Conservation (phyloP, 306 rosid species). For the Glycine tomentella region DNA sequence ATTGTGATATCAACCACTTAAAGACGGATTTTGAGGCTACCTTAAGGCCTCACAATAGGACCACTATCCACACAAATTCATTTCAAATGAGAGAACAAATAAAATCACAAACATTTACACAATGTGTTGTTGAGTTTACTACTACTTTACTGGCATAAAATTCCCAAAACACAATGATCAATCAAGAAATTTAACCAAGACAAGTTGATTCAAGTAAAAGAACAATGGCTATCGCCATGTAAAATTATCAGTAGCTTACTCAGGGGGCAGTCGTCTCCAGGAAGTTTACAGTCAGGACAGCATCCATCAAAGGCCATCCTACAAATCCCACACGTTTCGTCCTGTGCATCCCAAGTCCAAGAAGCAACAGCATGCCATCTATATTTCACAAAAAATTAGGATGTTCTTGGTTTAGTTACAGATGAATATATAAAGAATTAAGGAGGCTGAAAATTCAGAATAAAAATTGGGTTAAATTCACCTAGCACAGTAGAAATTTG, state of each 20-base stretch:
- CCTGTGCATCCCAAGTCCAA: slow-evolving; percentile 97
- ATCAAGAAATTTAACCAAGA: not conserved
- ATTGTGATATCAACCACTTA: not conserved
- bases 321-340: slow-evolving; percentile 93
- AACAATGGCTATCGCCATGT: slow-evolving; percentile 13
- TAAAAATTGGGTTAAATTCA: not conserved
- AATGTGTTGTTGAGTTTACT: not conserved
- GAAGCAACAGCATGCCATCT: slow-evolving; percentile 94
- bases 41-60: not conserved
- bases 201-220: slow-evolving; percentile 8
- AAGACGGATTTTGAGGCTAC: not conserved
- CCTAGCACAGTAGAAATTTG: not conserved
- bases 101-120: slow-evolving; percentile 7
- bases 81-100: not conserved
- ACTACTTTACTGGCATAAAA: not conserved
- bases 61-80: not conserved
- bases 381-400: slow-evolving; percentile 37
- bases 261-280: slow-evolving; percentile 90
- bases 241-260: slow-evolving; percentile 60
- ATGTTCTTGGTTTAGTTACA: not conserved
- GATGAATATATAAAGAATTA: not conserved
- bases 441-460: not conserved
- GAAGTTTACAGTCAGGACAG: slow-evolving; percentile 92
- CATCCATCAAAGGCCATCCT: slow-evolving; percentile 98
- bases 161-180: not conserved